Evolutionary conservation across 495 filamentous ascomycete genomes (phyloP).

Genomic region (Neurospora hispaniola): DNA sequence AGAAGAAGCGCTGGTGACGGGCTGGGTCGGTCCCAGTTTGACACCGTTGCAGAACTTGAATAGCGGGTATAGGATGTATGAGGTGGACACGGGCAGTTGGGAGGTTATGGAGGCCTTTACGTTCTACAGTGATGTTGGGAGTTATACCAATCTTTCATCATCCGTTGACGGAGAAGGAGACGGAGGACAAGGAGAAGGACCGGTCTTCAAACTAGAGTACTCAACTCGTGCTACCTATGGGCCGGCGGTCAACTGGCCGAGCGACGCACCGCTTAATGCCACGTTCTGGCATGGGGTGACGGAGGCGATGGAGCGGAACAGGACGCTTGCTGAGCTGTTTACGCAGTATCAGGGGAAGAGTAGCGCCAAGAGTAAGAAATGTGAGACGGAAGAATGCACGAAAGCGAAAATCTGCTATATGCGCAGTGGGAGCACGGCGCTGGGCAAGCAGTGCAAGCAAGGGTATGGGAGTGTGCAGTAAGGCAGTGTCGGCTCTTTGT

Average conservation of each 20-base stretch:
- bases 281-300: constrained; percentile 51
- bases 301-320: constrained; percentile 46
- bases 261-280: constrained; percentile 41
- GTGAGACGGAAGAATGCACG: constrained; percentile 38
- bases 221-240: constrained; percentile 45
- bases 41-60: constrained; percentile 47
- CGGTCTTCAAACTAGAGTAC: constrained; percentile 43
- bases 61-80: constrained; percentile 44
- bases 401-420: constrained; percentile 52
- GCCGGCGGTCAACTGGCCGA: constrained; percentile 32
- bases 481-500: not conserved
- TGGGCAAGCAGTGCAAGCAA: constrained; percentile 41
- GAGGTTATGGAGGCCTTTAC: constrained; percentile 38
- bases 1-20: constrained; percentile 22
- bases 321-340: constrained; percentile 35
- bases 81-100: constrained; percentile 45
- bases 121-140: constrained; percentile 42
- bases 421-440: constrained; percentile 41
- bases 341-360: constrained; percentile 45
- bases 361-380: constrained; percentile 40
- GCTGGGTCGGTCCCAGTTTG: constrained; percentile 43
- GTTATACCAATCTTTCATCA: constrained; percentile 3
- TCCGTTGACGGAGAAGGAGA: constrained; percentile 3
- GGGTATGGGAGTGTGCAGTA: constrained; percentile 30
- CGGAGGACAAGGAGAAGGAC: constrained; percentile 21